Base-by-base conservation (phyloP, 805 yeast species). In the Grigorovia yakushimaensis region DNA sequence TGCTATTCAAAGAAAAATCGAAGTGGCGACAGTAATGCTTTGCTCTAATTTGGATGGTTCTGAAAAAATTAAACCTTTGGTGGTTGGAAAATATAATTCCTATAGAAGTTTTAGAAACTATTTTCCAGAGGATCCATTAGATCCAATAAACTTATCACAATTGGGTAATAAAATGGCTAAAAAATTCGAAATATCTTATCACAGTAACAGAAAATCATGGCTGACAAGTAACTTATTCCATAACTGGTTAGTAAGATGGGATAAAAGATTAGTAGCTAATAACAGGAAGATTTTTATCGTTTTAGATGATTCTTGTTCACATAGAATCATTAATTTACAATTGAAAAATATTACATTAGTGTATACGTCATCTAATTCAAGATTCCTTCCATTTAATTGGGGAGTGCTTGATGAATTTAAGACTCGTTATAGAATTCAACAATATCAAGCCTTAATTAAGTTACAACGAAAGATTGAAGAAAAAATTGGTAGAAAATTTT, bases 381-480 rank as follows among this genome's bases (percentile, higher is more conserved):
- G 73, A 53, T 78, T 76, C 55, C 59, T 78, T 33, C 85, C 85
- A 7, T 78, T 79, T 70, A 76, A 72, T 49, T 78, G 80, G 73
- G 86, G 86, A 3, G 76, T 80, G 4, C 69, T 76, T 39, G 78
- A 77, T 49, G 85, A 81, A 54, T 77, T 81, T 57, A 78, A 78
- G 55, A 69, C 78, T 13, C 64, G 76, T 42, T 81, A 75, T 54
- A 70, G 86, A 47, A 65, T 76, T 6, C 79, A 75, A 49, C 85
- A 81, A 51, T 81, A 79, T 51, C 64, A 65, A 38, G 64, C 65
- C 1, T 53, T 71, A 33, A 56, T 68, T 1, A 52, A 59, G 18
- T 47, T 66, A 33, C 70, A 62, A 42, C 45, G 56, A 53, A 46
- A 50, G 49, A 9, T 54, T 48, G 20, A 46, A 44, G 18, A 49